Evolutionary conservation across 1,284 basidiomycete genomes (phyloP).

Genomic region (Xerocomus amazonicus): DNA sequence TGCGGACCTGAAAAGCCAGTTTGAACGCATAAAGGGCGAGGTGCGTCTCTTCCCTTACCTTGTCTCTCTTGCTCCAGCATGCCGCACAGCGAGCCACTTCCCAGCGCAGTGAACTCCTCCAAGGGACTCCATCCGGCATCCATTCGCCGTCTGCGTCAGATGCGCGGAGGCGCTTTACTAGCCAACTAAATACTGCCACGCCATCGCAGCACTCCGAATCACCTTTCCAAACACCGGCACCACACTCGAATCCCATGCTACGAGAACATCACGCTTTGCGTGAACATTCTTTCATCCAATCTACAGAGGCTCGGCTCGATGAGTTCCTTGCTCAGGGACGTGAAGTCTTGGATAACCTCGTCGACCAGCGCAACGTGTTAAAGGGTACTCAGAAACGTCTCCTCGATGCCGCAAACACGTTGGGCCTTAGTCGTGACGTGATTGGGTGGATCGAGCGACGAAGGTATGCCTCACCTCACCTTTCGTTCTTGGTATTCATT

Average conservation of each 20-base stretch:
- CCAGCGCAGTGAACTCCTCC: constrained; percentile 61
- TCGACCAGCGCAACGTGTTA: constrained; percentile 86
- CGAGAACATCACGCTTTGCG: constrained; percentile 77
- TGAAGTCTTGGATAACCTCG: constrained; percentile 84
- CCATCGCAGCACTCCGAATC: constrained; percentile 60
- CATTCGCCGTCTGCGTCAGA: constrained; percentile 48
- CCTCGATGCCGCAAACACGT: constrained; percentile 85
- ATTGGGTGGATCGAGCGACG: constrained; percentile 94
- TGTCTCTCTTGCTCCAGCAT: neutral
- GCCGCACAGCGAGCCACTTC: constrained; percentile 48
- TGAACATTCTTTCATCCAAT: constrained; percentile 84
- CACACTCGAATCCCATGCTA: constrained; percentile 49
- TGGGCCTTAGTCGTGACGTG: constrained; percentile 87
- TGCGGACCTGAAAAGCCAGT: constrained; percentile 63
- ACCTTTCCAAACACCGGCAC: constrained; percentile 63
- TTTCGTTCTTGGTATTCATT: constrained; percentile 1
- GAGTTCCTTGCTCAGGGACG: constrained; percentile 88
- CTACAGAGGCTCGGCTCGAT: constrained; percentile 77
- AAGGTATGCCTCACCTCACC: constrained; percentile 47
- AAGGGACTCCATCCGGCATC: constrained; percentile 44
- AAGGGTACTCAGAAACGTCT: constrained; percentile 87
- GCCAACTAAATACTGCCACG: constrained; percentile 20
- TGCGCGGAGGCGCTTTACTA: constrained; percentile 54
- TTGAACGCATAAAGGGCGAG: constrained; percentile 64
- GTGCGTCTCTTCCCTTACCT: constrained; percentile 15